Evolutionary conservation across 257 asterid genomes (phyloP), one percentile per base, ranked within the genome.

Genomic region (Solanum medicagineum): DNA sequence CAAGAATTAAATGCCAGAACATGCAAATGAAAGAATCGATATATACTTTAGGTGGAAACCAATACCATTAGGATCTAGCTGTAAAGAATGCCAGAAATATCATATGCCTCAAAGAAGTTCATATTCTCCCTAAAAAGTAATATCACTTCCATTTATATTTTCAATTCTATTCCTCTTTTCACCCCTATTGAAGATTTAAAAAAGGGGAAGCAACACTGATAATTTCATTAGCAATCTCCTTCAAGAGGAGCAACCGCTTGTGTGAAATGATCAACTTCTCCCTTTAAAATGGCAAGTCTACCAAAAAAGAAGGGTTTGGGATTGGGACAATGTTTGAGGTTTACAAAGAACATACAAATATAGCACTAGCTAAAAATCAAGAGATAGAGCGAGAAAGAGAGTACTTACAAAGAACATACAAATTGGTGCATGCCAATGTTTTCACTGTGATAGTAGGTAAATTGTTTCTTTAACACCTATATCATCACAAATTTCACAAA

Each of bases 341-440:
- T 32, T 32, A 32, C 36, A 32, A 32, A 32, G 36, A 32, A 32
- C 36, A 32, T 32, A 32, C 36, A 32, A 32, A 32, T 32, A 32
- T 32, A 32, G 36, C 4, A 3, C 36, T 65, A 44, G 36, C 32
- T 22, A 22, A 22, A 10, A 22, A 22, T 9, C 16, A 53, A 80
- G 47, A 62, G 79, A 22, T 14, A 73, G 22, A 73, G 62, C 62
- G 44, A 32, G 4, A 32, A 32, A 63, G 56, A 82, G 86, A 51
- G 87, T 80, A 80, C 93, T 87, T 90, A 93, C 98, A 32, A 32
- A 32, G 36, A 32, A 32, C 4, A 32, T 32, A 32, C 4, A 32
- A 32, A 32, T 32, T 85, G 66, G 86, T 94, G 97, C 85, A 87
- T 92, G 36, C 71, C 40, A 80, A 77, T 87, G 54, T 36, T 86